phyloP scores from a whole-genome alignment of 2,329 filamentous ascomycete genomes.

The Podosphaera aphanis region DNA sequence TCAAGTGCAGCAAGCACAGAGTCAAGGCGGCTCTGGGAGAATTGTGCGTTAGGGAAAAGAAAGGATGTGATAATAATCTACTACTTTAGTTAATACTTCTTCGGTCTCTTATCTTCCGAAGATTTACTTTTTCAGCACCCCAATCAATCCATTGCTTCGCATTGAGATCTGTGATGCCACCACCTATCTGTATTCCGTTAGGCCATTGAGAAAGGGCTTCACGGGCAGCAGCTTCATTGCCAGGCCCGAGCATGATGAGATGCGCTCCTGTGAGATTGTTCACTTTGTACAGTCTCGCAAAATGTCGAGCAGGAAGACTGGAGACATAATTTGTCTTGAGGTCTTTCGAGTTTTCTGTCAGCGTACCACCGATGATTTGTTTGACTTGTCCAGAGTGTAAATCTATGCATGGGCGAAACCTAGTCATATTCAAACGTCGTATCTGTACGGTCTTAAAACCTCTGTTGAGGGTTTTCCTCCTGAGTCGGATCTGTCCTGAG shows the following conservation, averaged over 20 bases:
- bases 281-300: slow-evolving; percentile 58
- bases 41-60: slow-evolving; percentile 65
- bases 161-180: slow-evolving; percentile 76
- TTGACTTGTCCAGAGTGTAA: slow-evolving; percentile 94
- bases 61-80: slow-evolving; percentile 95
- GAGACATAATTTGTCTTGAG: slow-evolving; percentile 89
- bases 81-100: slow-evolving; percentile 7
- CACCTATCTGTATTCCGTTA: slow-evolving; percentile 63
- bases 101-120: background rate
- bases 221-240: slow-evolving; percentile 57
- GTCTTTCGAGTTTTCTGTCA: slow-evolving; percentile 39
- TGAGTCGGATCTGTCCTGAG: too few relatives aligned
- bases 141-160: slow-evolving; percentile 65
- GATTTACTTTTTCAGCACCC: slow-evolving; percentile 64
- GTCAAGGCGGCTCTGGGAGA: slow-evolving; percentile 55
- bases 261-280: slow-evolving; percentile 57
- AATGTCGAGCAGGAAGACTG: slow-evolving; percentile 57
- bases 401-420: slow-evolving; percentile 90
- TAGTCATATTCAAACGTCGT: slow-evolving; percentile 72
- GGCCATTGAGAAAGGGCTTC: slow-evolving; percentile 64
- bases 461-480: too few relatives aligned
- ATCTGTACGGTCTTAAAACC: too few relatives aligned
- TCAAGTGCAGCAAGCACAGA: slow-evolving; percentile 49
- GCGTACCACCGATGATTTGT: slow-evolving; percentile 89
- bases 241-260: slow-evolving; percentile 87